phyloP scores from a whole-genome alignment of 371 early-diverging fungal species.

The Parasitella parasitica region DNA sequence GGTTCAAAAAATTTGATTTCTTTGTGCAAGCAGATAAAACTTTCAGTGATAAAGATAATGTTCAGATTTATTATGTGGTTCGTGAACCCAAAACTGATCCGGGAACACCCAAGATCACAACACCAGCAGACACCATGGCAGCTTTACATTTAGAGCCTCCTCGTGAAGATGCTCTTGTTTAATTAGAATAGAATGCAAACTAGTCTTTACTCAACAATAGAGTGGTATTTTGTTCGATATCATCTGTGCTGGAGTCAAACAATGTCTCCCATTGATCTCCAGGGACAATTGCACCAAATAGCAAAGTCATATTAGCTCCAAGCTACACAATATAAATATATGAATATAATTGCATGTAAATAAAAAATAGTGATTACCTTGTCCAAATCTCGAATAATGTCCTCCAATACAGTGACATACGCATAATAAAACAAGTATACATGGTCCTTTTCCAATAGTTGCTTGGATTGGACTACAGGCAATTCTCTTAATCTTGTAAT shows the following conservation, averaged over 20 bases:
- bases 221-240: slow-evolving; percentile 9
- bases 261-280: slow-evolving; percentile 41
- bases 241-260: slow-evolving; percentile 25
- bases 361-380: slow-evolving; percentile 19
- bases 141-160: slow-evolving; percentile 26
- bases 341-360: neutral
- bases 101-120: neutral
- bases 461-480: slow-evolving; percentile 56
- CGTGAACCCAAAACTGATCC: slow-evolving; percentile 16
- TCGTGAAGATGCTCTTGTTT: slow-evolving; percentile 16
- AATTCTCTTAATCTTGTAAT: slow-evolving; percentile 50
- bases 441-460: slow-evolving; percentile 28
- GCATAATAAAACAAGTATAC: slow-evolving; percentile 77
- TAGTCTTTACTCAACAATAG: neutral
- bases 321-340: slow-evolving; percentile 20
- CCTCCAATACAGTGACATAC: slow-evolving; percentile 74
- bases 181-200: neutral
- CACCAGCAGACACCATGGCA: slow-evolving; percentile 1
- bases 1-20: slow-evolving; percentile 24
- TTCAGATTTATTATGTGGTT: slow-evolving; percentile 20
- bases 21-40: slow-evolving; percentile 6
- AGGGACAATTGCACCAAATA: slow-evolving; percentile 48
- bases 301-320: slow-evolving; percentile 35
- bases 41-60: slow-evolving; percentile 7
- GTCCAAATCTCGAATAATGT: slow-evolving; percentile 76